Conservation (phyloP, 2,329 filamentous ascomycete genomes). For the Beauveria brongniartii region DNA sequence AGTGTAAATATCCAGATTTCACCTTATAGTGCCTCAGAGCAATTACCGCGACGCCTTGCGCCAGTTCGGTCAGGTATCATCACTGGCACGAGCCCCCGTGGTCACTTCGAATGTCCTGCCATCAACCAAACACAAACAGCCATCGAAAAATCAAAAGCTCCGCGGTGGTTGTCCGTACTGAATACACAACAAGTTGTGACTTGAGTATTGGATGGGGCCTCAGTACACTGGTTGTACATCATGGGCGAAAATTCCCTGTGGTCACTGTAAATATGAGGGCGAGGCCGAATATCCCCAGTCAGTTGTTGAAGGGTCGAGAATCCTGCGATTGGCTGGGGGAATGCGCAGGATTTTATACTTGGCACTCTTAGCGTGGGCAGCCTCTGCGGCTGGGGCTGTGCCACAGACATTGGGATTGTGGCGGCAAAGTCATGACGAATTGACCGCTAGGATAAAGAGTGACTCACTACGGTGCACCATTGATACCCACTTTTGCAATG, state of each 20-base stretch:
- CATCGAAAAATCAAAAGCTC: slow-evolving; percentile 4
- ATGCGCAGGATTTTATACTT: neutral
- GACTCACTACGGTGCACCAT: no score
- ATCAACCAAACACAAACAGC: slow-evolving; percentile 10
- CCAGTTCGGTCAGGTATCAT: slow-evolving; percentile 8
- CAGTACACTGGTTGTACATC: slow-evolving; percentile 6
- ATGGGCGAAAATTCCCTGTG: slow-evolving; percentile 6
- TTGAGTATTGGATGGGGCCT: slow-evolving; percentile 4
- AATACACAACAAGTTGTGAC: slow-evolving; percentile 1
- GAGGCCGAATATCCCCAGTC: neutral
- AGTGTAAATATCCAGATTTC: neutral
- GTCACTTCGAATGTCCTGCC: neutral
- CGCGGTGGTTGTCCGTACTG: neutral
- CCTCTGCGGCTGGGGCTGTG: neutral
- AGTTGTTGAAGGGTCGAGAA: neutral
- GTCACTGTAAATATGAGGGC: neutral
- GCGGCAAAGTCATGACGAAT: slow-evolving; percentile 2
- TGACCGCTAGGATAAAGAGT: neutral
- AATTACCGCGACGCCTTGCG: slow-evolving; percentile 9
- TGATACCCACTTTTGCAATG: no score
- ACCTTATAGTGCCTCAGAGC: slow-evolving; percentile 6
- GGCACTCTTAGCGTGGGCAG: neutral
- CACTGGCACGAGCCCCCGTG: slow-evolving; percentile 8
- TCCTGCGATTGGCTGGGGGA: neutral
- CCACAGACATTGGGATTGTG: neutral